Percentiles rank a stretch among this genome's conserved stretches.
These are phyloP conservation scores for Leishmania major DNA, from an alignment of 208 protist genomes.

Conservation along the genomic window DNA sequence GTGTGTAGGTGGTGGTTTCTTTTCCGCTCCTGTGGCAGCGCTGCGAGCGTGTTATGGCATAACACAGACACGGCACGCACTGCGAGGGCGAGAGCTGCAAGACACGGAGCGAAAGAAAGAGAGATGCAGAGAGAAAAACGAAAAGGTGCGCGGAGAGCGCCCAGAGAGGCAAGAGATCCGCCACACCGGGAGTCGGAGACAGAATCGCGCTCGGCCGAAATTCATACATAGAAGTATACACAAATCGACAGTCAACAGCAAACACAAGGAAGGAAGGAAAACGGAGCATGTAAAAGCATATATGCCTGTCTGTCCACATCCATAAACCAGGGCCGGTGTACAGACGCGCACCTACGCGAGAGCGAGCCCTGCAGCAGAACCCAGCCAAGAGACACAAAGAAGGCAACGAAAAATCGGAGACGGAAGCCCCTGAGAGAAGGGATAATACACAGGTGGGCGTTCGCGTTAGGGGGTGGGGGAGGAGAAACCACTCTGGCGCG, in stretches of 20 bases:
- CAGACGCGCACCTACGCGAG: not conserved
- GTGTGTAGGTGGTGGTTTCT: not conserved
- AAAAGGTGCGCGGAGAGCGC: not conserved
- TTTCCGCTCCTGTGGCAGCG: not conserved
- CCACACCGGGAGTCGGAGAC: not conserved
- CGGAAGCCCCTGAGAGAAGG: not conserved
- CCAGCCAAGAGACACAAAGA: not conserved
- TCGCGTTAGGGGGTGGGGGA: no score
- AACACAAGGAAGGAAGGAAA: not conserved
- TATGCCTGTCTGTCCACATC: not conserved
- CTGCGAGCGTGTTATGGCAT: not conserved
- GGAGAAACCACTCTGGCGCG: not conserved
- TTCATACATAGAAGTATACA: not conserved
- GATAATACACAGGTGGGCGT: no score
- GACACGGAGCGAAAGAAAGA: not conserved
- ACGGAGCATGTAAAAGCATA: not conserved
- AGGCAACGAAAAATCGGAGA: not conserved
- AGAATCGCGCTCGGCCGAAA: not conserved
- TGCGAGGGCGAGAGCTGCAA: slow-evolving; percentile 8
- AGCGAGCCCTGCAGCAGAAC: not conserved
- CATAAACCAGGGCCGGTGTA: no score
- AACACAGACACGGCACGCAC: not conserved
- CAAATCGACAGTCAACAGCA: not conserved
- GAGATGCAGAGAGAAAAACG: not conserved
- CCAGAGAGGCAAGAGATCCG: not conserved